Conservation (phyloP, 306 rosid species). For the Acacia crassicarpa region DNA sequence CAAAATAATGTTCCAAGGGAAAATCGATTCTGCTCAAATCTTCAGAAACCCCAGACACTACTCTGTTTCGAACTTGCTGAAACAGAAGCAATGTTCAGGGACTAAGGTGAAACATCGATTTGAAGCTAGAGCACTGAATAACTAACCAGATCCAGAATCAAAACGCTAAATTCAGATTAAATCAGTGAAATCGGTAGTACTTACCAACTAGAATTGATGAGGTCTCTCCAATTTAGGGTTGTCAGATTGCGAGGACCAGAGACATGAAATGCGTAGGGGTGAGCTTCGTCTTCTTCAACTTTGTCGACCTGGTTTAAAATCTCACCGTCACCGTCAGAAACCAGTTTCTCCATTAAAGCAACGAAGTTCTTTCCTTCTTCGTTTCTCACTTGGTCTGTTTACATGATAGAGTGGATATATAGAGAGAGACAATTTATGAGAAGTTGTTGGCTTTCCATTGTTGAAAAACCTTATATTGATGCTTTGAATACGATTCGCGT, state of each 20-base stretch:
- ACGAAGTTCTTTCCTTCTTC: constrained; percentile 19
- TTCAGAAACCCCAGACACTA: neutral
- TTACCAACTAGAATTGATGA: constrained; percentile 83
- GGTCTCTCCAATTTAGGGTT: constrained; percentile 87
- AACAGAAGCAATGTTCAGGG: neutral
- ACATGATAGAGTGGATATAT: constrained; percentile 23
- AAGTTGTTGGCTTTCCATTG: constrained; percentile 21
- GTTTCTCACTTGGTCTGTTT: constrained; percentile 31
- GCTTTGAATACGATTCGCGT: constrained; percentile 41
- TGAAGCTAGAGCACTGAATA: neutral
- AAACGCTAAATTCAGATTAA: neutral
- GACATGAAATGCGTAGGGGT: constrained; percentile 86
- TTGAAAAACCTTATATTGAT: constrained; percentile 19
- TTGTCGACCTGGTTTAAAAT: neutral
- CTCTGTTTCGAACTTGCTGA: neutral
- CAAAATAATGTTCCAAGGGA: neutral
- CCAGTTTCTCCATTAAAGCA: constrained; percentile 31
- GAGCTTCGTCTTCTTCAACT: constrained; percentile 36
- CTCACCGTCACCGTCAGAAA: constrained; percentile 24
- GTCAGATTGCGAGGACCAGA: constrained; percentile 89
- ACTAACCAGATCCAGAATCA: neutral
- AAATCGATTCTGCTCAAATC: constrained; percentile 14
- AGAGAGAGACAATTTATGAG: constrained; percentile 6
- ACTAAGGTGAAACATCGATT: neutral
- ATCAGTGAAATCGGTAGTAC: neutral